Evolutionary conservation across 371 early-diverging fungal species (phyloP).

Genomic region (Mortierella sp.): DNA sequence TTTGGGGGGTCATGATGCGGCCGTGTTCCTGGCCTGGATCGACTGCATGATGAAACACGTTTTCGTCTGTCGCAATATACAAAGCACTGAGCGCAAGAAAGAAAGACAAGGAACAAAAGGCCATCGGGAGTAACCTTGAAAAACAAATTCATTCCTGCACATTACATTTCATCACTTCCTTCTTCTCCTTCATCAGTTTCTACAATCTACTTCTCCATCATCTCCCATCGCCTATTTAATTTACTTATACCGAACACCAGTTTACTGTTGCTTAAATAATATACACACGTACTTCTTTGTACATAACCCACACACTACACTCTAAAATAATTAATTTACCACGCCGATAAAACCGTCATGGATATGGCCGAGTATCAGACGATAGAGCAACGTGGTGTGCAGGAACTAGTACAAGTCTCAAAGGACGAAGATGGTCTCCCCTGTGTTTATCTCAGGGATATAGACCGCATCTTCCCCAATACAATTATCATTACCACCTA

Average conservation of each 20-base stretch:
- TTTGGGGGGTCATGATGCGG: no score
- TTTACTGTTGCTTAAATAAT: no score
- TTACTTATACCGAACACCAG: no score
- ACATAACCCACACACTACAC: not conserved
- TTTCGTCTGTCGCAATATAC: not conserved
- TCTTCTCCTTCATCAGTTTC: no score
- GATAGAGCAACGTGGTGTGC: slow-evolving; percentile 31
- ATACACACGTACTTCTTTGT: no score
- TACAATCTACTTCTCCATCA: no score
- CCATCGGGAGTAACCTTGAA: not conserved
- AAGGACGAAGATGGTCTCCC: slow-evolving; percentile 41
- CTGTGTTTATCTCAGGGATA: slow-evolving; percentile 39
- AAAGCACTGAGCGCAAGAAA: not conserved
- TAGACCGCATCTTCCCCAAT: slow-evolving; percentile 38
- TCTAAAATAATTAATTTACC: not conserved
- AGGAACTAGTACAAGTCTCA: slow-evolving; percentile 31
- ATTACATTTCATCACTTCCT: no score
- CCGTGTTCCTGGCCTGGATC: not conserved
- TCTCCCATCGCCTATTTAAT: no score
- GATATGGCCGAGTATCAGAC: slow-evolving; percentile 39
- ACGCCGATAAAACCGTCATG: not conserved
- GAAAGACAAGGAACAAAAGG: not conserved
- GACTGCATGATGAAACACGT: not conserved
- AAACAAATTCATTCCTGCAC: no score
- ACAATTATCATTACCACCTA: slow-evolving; percentile 30